These are phyloP conservation scores for Sclerotiophoma versabilis DNA, from an alignment of 2,329 filamentous ascomycete species.

Conservation along the genomic window DNA sequence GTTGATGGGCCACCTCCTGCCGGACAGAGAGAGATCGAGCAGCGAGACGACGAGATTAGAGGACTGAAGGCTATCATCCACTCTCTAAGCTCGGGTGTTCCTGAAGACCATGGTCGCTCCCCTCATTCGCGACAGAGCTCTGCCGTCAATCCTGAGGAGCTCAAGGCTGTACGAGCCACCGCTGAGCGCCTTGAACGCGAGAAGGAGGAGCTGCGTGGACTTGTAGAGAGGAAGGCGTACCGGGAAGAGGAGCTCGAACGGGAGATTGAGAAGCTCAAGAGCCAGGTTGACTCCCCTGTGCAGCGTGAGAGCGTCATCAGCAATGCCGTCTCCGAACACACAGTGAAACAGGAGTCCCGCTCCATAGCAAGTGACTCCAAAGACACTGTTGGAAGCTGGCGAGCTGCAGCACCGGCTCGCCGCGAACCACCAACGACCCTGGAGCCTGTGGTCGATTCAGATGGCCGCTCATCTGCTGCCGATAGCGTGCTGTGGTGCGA, in stretches of 20 bases:
- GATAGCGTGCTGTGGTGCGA: constrained; percentile 84
- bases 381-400: constrained; percentile 67
- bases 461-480: constrained; percentile 66
- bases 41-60: constrained; percentile 96
- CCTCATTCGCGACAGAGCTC: constrained; percentile 41
- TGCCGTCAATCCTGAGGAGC: constrained; percentile 51
- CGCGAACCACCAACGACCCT: constrained; percentile 56
- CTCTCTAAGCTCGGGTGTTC: constrained; percentile 79
- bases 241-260: constrained; percentile 87
- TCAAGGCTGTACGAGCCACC: constrained; percentile 65
- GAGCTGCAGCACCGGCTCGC: constrained; percentile 45
- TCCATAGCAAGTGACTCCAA: constrained; percentile 71
- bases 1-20: constrained; percentile 50
- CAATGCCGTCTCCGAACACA: constrained; percentile 60
- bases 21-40: constrained; percentile 78
- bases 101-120: constrained; percentile 50
- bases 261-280: constrained; percentile 70
- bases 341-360: constrained; percentile 56
- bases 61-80: constrained; percentile 98
- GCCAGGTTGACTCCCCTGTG: constrained; percentile 44
- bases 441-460: constrained; percentile 74
- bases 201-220: constrained; percentile 76
- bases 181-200: constrained; percentile 80
- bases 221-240: constrained; percentile 74
- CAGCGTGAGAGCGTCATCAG: constrained; percentile 63